These are phyloP conservation scores for Breynia disticha DNA, from an alignment of 441 rosid genomes.

Conservation along the genomic window DNA sequence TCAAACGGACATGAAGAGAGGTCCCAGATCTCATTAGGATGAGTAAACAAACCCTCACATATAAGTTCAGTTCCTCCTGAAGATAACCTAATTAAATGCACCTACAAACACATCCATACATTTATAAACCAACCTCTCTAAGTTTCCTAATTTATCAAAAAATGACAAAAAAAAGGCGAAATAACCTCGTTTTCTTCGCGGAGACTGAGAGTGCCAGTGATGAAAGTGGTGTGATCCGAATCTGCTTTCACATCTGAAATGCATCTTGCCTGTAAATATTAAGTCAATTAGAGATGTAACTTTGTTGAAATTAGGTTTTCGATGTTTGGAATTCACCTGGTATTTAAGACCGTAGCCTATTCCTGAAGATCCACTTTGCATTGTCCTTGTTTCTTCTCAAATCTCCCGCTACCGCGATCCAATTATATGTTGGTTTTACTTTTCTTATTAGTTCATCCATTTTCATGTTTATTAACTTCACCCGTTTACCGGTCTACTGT, in stretches of 20 bases:
- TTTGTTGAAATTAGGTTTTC: background rate
- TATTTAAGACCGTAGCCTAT: conserved; percentile 82
- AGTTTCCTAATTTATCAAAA: background rate
- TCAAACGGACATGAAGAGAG: conserved; percentile 82
- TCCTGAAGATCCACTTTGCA: conserved; percentile 91
- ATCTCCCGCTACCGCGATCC: no score
- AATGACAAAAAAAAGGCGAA: background rate
- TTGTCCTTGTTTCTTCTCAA: conserved; percentile 3
- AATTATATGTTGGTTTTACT: no score
- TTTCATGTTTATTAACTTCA: no score
- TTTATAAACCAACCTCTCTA: background rate
- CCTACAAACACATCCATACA: conserved; percentile 22
- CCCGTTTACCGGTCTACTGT: no score
- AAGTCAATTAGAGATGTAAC: background rate
- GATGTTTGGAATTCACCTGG: conserved; percentile 55
- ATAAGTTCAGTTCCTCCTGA: conserved; percentile 79
- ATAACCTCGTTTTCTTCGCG: conserved; percentile 80
- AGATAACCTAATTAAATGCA: conserved; percentile 80
- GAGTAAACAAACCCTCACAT: conserved; percentile 86
- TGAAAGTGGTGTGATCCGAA: conserved; percentile 82
- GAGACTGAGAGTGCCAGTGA: conserved; percentile 81
- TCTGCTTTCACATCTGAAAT: conserved; percentile 86
- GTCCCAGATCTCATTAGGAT: conserved; percentile 92
- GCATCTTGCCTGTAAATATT: conserved; percentile 62
- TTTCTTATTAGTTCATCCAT: no score